Conservation (phyloP, 169 alveolate genomes). For the Plasmodium vinckei region DNA sequence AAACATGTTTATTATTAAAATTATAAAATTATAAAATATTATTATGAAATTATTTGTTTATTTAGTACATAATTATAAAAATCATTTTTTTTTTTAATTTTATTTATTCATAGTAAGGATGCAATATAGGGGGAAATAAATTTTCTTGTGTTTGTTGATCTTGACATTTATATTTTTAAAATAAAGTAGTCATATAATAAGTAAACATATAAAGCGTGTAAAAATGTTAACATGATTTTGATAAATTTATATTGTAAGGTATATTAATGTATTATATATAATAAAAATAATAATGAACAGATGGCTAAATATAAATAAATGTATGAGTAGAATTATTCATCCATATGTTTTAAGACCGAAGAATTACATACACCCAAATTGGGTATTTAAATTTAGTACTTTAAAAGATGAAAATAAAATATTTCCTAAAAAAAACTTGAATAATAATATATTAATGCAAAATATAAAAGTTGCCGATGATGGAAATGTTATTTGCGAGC, state of each 20-base stretch:
- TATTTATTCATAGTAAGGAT: no score
- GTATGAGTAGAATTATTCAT: constrained; percentile 11
- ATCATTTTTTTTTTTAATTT: no score
- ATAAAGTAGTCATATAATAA: no score
- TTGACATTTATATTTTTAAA: no score
- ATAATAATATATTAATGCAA: constrained; percentile 59
- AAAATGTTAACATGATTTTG: not conserved
- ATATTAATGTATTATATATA: not conserved
- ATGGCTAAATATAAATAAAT: constrained; percentile 27
- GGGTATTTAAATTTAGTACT: constrained; percentile 21
- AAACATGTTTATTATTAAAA: no score
- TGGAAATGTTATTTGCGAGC: constrained; percentile 31
- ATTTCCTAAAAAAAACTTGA: constrained; percentile 52
- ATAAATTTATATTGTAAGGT: not conserved
- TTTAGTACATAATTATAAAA: no score
- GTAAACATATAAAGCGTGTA: not conserved
- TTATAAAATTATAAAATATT: no score
- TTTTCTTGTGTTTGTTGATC: no score
- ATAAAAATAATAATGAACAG: constrained; percentile 26
- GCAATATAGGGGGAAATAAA: no score
- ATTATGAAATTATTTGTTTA: no score
- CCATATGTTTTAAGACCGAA: constrained; percentile 5
- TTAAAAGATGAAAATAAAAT: constrained; percentile 39
- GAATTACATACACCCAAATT: not conserved
- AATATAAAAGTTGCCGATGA: constrained; percentile 52